Evolutionary conservation across 495 filamentous ascomycete species (phyloP).

Genomic region (Parachaetomium inaequale): DNA sequence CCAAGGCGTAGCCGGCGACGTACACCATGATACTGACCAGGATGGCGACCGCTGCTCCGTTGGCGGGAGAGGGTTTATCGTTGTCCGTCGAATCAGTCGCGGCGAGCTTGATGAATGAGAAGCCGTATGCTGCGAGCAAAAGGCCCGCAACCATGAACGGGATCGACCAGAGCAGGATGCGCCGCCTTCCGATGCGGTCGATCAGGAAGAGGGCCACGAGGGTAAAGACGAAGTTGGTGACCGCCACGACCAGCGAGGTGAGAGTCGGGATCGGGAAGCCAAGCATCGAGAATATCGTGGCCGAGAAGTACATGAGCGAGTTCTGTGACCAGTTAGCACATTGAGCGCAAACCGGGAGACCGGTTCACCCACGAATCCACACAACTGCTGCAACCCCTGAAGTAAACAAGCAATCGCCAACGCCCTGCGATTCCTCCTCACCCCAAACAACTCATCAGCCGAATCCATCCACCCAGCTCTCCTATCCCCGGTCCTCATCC

Average conservation of each 20-base stretch:
- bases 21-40: conserved; percentile 73
- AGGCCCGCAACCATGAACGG: conserved; percentile 78
- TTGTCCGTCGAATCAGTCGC: conserved; percentile 8
- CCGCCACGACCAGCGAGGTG: conserved; percentile 73
- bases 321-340: conserved; percentile 50
- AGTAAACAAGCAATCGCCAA: conserved; percentile 80
- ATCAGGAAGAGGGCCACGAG: conserved; percentile 71
- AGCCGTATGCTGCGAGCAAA: conserved; percentile 60
- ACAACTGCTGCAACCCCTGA: conserved; percentile 85
- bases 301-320: conserved; percentile 92
- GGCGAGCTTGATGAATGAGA: conserved; percentile 55
- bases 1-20: conserved; percentile 78
- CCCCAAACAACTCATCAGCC: conserved; percentile 52
- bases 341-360: not conserved
- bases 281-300: conserved; percentile 79
- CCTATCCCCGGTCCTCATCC: conserved; percentile 24
- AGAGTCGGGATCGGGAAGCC: conserved; percentile 78
- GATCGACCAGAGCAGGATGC: conserved; percentile 79
- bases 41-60: conserved; percentile 52
- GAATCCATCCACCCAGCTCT: conserved; percentile 39
- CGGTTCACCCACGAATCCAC: conserved; percentile 66
- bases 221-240: conserved; percentile 82
- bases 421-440: conserved; percentile 69
- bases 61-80: conserved; percentile 20
- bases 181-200: conserved; percentile 74